These are phyloP conservation scores for Retiboletus fuscus DNA, from an alignment of 1,284 basidiomycete species.

Conservation along the genomic window DNA sequence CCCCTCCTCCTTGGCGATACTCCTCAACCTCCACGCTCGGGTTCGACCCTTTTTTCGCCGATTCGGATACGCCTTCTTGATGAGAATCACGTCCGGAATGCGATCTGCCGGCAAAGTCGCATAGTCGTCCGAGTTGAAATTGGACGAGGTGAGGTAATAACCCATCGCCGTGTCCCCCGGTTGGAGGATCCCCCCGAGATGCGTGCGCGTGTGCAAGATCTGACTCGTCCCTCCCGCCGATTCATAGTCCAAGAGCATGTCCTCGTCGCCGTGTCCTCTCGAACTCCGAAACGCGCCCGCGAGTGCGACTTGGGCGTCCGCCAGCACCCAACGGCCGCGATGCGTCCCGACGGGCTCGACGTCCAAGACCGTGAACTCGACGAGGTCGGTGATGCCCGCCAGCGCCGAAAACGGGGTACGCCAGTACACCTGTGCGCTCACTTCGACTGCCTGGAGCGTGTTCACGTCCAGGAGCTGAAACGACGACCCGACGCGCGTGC, in stretches of 20 bases:
- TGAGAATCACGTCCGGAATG: constrained; percentile 92
- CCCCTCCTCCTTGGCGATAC: constrained; percentile 94
- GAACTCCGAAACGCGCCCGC: constrained; percentile 79
- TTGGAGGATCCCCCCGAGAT: constrained; percentile 94
- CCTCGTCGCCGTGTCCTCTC: constrained; percentile 53
- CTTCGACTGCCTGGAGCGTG: constrained; percentile 87
- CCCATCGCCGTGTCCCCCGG: constrained; percentile 95
- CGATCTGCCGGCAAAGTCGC: constrained; percentile 79
- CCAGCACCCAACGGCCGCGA: constrained; percentile 84
- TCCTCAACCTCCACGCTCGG: constrained; percentile 90
- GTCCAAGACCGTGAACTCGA: constrained; percentile 96
- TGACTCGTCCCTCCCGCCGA: constrained; percentile 69
- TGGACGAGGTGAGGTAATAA: constrained; percentile 88
- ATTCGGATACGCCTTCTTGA: constrained; percentile 97
- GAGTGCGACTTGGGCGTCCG: constrained; percentile 94
- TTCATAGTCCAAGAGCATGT: constrained; percentile 70
- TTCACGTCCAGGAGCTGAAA: constrained; percentile 92
- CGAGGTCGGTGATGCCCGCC: constrained; percentile 85
- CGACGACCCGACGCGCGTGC: constrained; percentile 91
- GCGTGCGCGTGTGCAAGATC: constrained; percentile 96
- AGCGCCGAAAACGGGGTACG: constrained; percentile 88
- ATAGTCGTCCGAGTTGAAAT: constrained; percentile 94
- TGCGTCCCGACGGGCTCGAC: constrained; percentile 84
- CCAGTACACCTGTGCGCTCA: constrained; percentile 90
- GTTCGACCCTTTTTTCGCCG: constrained; percentile 90